Conservation (phyloP, 2,329 filamentous ascomycete species). For the Botrytis galanthina region DNA sequence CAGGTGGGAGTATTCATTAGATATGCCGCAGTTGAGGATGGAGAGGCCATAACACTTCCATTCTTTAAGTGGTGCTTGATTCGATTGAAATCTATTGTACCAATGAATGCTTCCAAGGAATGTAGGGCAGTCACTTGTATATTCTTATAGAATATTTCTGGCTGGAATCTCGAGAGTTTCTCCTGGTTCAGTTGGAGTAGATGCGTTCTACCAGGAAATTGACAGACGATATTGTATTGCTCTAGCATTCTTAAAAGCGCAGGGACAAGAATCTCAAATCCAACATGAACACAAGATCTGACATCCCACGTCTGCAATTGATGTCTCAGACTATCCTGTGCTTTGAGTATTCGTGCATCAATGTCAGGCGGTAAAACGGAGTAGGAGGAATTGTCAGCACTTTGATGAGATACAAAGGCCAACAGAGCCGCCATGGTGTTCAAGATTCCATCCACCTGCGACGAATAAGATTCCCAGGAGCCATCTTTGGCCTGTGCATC, state of each 20-base stretch:
- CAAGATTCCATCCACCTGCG: conserved; percentile 16
- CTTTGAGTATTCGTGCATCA: neutral
- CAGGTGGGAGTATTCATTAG: no score
- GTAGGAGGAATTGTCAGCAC: neutral
- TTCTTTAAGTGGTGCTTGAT: no score
- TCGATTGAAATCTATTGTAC: no score
- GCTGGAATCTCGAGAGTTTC: conserved; percentile 36
- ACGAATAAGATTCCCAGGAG: neutral
- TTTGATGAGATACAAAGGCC: conserved; percentile 9
- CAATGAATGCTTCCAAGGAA: conserved; percentile 22
- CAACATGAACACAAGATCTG: conserved; percentile 8
- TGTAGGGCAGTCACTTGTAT: conserved; percentile 38
- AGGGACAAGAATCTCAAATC: conserved; percentile 18
- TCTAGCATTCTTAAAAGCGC: conserved; percentile 3
- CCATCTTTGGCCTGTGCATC: neutral
- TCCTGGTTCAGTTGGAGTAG: conserved; percentile 30
- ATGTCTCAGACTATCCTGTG: neutral
- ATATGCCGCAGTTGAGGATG: no score
- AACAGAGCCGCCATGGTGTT: conserved; percentile 14
- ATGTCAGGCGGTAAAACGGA: neutral
- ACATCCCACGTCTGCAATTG: conserved; percentile 17
- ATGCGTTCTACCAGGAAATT: neutral
- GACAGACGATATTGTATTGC: neutral
- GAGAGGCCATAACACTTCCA: no score
- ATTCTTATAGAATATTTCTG: conserved; percentile 36